These are phyloP conservation scores for Alternaria hordeiaustralica DNA, from an alignment of 2,329 filamentous ascomycete species.

Conservation along the genomic window DNA sequence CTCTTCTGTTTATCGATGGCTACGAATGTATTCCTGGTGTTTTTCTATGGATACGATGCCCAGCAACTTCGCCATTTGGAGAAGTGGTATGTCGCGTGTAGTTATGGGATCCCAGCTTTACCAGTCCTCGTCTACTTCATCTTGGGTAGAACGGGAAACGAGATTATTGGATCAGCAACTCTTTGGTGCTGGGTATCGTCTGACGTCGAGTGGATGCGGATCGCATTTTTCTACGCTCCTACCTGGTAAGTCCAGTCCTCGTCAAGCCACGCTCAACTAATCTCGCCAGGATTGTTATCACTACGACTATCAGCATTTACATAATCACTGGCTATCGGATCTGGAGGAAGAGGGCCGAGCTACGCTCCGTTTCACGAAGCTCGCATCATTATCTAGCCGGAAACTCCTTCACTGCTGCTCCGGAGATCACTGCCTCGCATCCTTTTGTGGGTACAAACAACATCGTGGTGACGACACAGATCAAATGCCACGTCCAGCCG, in stretches of 20 bases:
- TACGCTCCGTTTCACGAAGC: constrained; percentile 41
- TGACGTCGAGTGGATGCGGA: constrained; percentile 73
- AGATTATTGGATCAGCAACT: constrained; percentile 75
- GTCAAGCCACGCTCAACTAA: constrained; percentile 13
- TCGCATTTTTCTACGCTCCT: constrained; percentile 76
- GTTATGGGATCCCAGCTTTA: constrained; percentile 76
- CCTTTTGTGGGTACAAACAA: constrained; percentile 54
- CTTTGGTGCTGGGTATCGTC: constrained; percentile 81
- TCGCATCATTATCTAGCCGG: constrained; percentile 10
- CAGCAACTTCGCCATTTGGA: constrained; percentile 70
- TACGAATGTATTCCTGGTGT: constrained; percentile 81
- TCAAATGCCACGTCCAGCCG: constrained; percentile 64
- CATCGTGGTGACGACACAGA: constrained; percentile 62
- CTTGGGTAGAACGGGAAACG: constrained; percentile 58
- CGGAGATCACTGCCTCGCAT: constrained; percentile 47
- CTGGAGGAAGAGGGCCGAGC: constrained; percentile 67
- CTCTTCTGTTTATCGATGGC: constrained; percentile 64
- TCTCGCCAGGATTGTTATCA: constrained; percentile 57
- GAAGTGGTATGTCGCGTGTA: constrained; percentile 70
- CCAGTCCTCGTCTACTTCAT: constrained; percentile 73
- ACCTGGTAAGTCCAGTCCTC: constrained; percentile 61
- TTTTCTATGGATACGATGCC: constrained; percentile 75
- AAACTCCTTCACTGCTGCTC: neutral
- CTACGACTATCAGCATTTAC: constrained; percentile 70
- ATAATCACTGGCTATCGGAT: constrained; percentile 70